phyloP scores from a whole-genome alignment of 169 alveolate species.

The Theileria annulata region DNA sequence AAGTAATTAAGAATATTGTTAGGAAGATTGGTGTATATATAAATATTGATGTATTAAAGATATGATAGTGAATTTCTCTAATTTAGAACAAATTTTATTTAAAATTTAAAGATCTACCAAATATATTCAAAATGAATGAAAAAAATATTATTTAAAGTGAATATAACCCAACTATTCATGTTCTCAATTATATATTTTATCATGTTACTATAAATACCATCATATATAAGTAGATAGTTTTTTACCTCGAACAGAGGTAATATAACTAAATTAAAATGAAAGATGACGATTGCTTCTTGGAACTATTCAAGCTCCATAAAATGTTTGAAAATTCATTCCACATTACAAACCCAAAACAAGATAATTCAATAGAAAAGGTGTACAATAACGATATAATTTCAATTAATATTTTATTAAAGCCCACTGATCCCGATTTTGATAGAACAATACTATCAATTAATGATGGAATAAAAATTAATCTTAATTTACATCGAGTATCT shows the following conservation, averaged over 20 bases:
- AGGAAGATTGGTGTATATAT: background rate
- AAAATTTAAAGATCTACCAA: background rate
- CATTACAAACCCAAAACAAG: background rate
- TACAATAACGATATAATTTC: slow-evolving; percentile 15
- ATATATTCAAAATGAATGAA: background rate
- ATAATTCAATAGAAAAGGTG: slow-evolving; percentile 21
- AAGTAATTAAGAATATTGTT: background rate
- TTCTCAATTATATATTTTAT: background rate
- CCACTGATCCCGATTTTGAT: slow-evolving; percentile 59
- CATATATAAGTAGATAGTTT: background rate
- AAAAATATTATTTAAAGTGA: background rate
- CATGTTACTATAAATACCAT: background rate
- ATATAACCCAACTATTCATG: slow-evolving; percentile 6
- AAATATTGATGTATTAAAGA: background rate
- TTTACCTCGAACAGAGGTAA: background rate
- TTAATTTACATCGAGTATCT: slow-evolving; percentile 12
- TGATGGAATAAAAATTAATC: slow-evolving; percentile 15
- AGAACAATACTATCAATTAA: slow-evolving; percentile 12
- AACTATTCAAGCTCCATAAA: slow-evolving; percentile 58
- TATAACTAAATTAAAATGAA: background rate
- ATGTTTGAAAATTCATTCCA: slow-evolving; percentile 40
- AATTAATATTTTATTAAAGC: slow-evolving; percentile 20
- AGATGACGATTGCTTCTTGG: slow-evolving; percentile 47
- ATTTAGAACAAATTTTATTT: background rate
- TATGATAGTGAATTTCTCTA: background rate